Percentiles rank a stretch among this genome's conserved stretches.
phyloP scores from a whole-genome alignment of 805 yeast genomes.

The Metschnikowia drakensbergensis region DNA sequence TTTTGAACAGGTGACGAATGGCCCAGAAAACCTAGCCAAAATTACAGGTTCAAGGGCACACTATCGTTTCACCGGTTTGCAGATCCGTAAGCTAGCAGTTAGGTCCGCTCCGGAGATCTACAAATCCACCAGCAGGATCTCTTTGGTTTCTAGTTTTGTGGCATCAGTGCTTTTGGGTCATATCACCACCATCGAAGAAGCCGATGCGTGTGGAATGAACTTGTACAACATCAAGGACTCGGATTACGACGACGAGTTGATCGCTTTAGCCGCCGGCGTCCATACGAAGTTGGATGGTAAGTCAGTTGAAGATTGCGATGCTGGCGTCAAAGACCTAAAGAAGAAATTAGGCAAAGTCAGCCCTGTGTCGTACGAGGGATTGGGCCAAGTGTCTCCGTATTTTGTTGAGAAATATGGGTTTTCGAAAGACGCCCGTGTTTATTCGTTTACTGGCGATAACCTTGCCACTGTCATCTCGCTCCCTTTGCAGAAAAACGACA shows the following conservation, averaged over 20 bases:
- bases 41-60: conserved; percentile 86
- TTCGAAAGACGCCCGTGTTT: conserved; percentile 50
- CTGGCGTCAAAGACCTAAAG: conserved; percentile 40
- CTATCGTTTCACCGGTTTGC: conserved; percentile 89
- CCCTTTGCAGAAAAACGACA: conserved; percentile 72
- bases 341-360: conserved; percentile 52
- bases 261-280: conserved; percentile 52
- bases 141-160: conserved; percentile 75
- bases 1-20: conserved; percentile 59
- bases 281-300: conserved; percentile 42
- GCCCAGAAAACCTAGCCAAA: conserved; percentile 56
- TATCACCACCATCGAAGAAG: conserved; percentile 64
- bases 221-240: conserved; percentile 64
- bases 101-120: conserved; percentile 51
- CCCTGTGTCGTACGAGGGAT: conserved; percentile 46
- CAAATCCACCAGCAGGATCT: conserved; percentile 54
- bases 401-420: conserved; percentile 66
- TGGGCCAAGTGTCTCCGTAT: conserved; percentile 56
- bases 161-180: conserved; percentile 67
- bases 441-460: conserved; percentile 87
- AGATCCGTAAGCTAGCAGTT: conserved; percentile 68
- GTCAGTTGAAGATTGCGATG: conserved; percentile 13
- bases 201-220: conserved; percentile 94
- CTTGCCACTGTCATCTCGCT: conserved; percentile 82
- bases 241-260: conserved; percentile 53